Evolutionary conservation across 129 eudicot species (phyloP).

Genomic region (Chrysanthemum seticuspe): DNA sequence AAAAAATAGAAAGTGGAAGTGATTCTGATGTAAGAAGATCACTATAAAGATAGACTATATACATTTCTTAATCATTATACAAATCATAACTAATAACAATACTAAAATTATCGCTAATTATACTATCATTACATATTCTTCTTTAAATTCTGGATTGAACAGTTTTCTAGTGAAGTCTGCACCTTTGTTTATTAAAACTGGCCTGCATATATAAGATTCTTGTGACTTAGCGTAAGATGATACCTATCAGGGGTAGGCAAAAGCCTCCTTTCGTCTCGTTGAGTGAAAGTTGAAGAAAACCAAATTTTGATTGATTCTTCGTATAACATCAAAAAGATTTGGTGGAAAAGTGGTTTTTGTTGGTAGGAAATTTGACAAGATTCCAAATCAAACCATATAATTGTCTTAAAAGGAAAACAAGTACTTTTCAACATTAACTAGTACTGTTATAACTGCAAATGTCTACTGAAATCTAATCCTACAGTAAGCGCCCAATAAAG

Average conservation of each 20-base stretch:
- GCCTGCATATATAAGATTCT: no score
- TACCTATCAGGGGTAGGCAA: not conserved
- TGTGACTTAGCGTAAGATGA: no score
- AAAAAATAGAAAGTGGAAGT: no score
- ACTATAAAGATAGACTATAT: no score
- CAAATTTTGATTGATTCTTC: not conserved
- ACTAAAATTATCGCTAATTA: no score
- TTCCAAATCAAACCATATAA: not conserved
- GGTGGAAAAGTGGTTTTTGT: not conserved
- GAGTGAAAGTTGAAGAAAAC: constrained; percentile 1
- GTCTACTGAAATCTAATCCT: not conserved
- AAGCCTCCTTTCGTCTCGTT: not conserved
- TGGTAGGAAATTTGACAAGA: not conserved
- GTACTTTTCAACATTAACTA: not conserved
- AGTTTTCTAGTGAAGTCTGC: no score
- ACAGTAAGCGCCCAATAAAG: not conserved
- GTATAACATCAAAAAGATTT: not conserved
- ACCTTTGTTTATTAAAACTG: no score
- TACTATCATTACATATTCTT: no score
- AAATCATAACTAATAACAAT: no score
- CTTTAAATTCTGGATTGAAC: no score
- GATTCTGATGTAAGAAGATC: no score
- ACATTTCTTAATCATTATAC: no score
- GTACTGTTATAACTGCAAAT: not conserved
- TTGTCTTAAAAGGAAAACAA: not conserved